These are phyloP conservation scores for Metschnikowia matae DNA, from an alignment of 805 yeast genomes.

Conservation along the genomic window DNA sequence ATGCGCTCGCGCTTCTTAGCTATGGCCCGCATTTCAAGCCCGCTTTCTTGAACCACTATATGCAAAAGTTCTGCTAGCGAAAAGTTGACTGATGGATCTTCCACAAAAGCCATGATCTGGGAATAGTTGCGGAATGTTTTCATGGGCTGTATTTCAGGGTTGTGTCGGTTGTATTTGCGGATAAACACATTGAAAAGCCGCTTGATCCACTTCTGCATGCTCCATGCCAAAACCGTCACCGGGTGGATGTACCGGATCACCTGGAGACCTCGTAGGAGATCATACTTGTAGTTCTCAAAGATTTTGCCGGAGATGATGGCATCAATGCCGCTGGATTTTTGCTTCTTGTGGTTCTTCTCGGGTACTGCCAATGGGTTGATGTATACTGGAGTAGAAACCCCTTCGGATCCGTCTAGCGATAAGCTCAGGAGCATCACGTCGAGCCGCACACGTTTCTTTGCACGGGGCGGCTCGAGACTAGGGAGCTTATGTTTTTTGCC, in stretches of 20 bases:
- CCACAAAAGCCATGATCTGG: conserved; percentile 23
- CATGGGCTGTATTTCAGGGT: conserved; percentile 8
- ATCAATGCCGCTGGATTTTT: conserved; percentile 13
- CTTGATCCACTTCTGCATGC: conserved; percentile 34
- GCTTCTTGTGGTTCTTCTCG: conserved; percentile 3
- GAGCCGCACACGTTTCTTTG: conserved; percentile 26
- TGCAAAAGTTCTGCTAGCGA: conserved; percentile 21
- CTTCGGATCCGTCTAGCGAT: conserved; percentile 14
- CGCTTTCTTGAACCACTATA: conserved; percentile 27
- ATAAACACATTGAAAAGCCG: conserved; percentile 35
- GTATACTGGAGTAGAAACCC: conserved; percentile 1
- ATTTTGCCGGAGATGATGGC: conserved; percentile 23
- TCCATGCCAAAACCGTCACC: conserved; percentile 21
- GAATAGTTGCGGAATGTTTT: conserved; percentile 21
- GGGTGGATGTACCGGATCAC: conserved; percentile 26
- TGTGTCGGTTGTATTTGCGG: conserved; percentile 22
- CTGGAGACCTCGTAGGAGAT: conserved; percentile 17
- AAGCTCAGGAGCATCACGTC: conserved; percentile 27
- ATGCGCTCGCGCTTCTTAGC: conserved; percentile 8
- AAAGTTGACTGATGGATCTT: conserved; percentile 17
- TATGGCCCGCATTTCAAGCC: conserved; percentile 18
- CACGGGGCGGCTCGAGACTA: not conserved
- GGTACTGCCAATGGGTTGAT: conserved; percentile 13
- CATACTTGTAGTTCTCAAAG: conserved; percentile 20
- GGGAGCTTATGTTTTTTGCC: not conserved